A percentile compares a stretch with the other conserved stretches of the same genome.
Conservation (phyloP, 768 basidiomycete genomes). For the Russula brevipes region DNA sequence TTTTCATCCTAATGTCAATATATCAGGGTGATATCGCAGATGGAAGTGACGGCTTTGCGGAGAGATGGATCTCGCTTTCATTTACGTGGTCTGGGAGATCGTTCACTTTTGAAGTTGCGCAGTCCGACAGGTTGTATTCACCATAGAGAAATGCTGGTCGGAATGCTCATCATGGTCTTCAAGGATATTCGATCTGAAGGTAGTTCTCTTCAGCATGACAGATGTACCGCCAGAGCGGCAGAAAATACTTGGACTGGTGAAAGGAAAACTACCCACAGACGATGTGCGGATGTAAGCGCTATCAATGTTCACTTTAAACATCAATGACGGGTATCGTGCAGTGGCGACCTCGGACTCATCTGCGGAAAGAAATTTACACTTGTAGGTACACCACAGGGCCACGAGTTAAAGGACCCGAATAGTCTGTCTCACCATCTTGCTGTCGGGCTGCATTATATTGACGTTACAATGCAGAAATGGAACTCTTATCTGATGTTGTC, state of each 20-base stretch:
- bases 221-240: conserved; percentile 79
- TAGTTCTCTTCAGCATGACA: conserved; percentile 59
- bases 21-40: not conserved
- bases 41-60: conserved; percentile 14
- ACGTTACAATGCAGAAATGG: conserved; percentile 43
- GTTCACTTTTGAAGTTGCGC: conserved; percentile 62
- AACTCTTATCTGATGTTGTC: conserved; percentile 59
- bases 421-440: conserved; percentile 33
- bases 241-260: conserved; percentile 82
- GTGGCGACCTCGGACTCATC: conserved; percentile 53
- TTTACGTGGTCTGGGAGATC: conserved; percentile 71
- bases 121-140: conserved; percentile 61
- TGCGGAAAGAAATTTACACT: conserved; percentile 75
- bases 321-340: conserved; percentile 28
- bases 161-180: not conserved
- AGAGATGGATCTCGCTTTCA: conserved; percentile 54
- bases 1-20: not conserved
- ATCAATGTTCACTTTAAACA: not conserved
- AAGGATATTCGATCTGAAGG: conserved; percentile 80
- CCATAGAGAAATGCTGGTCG: not conserved
- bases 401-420: conserved; percentile 78
- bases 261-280: conserved; percentile 76
- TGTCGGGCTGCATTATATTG: not conserved
- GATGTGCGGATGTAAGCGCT: conserved; percentile 53
- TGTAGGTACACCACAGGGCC: conserved; percentile 79